Conservation (phyloP, 306 rosid species). For the Erythrophleum fordii region DNA sequence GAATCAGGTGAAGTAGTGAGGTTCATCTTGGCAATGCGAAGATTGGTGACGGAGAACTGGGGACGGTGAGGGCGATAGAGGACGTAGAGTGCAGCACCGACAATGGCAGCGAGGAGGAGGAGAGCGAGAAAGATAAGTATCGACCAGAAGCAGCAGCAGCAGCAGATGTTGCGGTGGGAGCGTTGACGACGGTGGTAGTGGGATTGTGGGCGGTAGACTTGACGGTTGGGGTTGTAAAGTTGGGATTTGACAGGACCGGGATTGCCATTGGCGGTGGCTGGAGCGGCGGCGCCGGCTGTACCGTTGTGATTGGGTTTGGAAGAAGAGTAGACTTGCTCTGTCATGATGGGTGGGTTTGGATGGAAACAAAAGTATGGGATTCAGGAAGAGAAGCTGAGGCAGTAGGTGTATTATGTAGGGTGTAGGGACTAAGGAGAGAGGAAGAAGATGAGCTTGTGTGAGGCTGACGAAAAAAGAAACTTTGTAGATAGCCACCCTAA, state of each 20-base stretch:
- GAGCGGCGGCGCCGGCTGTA: constrained; percentile 26
- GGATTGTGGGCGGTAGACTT: constrained; percentile 71
- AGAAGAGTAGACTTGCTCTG: constrained; percentile 65
- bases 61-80: constrained; percentile 95
- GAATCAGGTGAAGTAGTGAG: constrained; percentile 75
- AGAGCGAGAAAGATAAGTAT: constrained; percentile 57
- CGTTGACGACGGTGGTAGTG: constrained; percentile 70
- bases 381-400: no score
- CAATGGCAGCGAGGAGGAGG: constrained; percentile 70
- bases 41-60: constrained; percentile 76
- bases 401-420: background rate
- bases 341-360: constrained; percentile 43
- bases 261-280: constrained; percentile 34
- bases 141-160: constrained; percentile 97
- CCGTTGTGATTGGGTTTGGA: constrained; percentile 59
- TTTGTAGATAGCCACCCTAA: constrained; percentile 42
- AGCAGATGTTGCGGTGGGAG: constrained; percentile 69
- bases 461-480: constrained; percentile 35
- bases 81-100: constrained; percentile 77
- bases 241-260: constrained; percentile 53
- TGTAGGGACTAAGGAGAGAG: background rate
- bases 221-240: constrained; percentile 63
- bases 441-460: background rate
- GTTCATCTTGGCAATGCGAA: constrained; percentile 81
- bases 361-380: background rate